Base-by-base conservation (phyloP, 805 yeast genomes). In the Candida nonsorbophila region DNA sequence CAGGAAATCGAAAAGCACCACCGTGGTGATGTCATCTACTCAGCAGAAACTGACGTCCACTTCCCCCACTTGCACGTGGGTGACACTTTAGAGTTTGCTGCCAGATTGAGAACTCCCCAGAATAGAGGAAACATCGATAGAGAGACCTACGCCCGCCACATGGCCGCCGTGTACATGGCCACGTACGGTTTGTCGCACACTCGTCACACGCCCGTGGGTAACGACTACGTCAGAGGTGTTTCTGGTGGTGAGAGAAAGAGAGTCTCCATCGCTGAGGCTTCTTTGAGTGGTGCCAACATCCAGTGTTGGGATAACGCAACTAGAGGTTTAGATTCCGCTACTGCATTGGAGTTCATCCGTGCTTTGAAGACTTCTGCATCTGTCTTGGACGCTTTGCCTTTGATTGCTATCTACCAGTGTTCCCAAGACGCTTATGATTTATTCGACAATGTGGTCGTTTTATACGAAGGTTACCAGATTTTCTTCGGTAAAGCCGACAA, bases 171-270 rank as follows among this genome's bases (percentile, higher is more conserved):
- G 12, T 56, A 53, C 28, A 58, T 63, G 68, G 69, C 69, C 16
- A 62, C 67, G 2, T 63, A 55, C 38, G 75, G 74, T 28, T 54
- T 69, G 34, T 58, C 69, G 11, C 79, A 74, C 45, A 75, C 79
- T 6, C 54, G 65, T 32, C 53, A 75, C 41, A 74, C 81, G 20
- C 70, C 68, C 37, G 82, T 77, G 25, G 84, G 84, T 53, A 69
- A 75, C 45, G 81, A 76, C 40, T 74, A 61, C 34, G 68, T 79
- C 17, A 69, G 84, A 50, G 84, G 86, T 60, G 84, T 80, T 22
- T 78, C 90, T 29, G 90, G 94, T 47, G 92, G 94, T 66, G 92
- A 84, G 58, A 65, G 94, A 41, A 82, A 83, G 56, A 74, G 94
- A 62, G 90, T 84, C 3, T 79, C 90, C 7, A 77, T 84, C 44